These are phyloP conservation scores for Neckera pumila DNA, from an alignment of 225 moss, liverwort and hornwort genomes.

Conservation along the genomic window DNA sequence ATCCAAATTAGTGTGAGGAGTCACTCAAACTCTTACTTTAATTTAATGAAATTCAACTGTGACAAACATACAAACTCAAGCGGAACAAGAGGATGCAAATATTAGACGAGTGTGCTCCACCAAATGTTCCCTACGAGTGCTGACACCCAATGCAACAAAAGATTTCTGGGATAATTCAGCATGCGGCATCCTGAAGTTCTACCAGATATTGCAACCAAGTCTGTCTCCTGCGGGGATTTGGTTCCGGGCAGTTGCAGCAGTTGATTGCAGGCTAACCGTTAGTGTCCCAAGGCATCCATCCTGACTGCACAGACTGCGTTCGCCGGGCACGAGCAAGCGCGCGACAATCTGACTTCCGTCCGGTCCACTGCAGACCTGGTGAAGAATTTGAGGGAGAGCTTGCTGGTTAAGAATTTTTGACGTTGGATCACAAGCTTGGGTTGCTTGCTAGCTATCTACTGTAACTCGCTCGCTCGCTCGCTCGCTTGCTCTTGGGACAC, in stretches of 20 bases:
- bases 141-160: background rate
- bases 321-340: background rate
- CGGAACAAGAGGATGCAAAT: background rate
- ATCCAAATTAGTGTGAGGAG: background rate
- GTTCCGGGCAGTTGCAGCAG: background rate
- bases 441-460: background rate
- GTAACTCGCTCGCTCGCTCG: background rate
- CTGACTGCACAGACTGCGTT: background rate
- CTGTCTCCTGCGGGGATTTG: background rate
- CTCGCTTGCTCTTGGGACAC: background rate
- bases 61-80: background rate
- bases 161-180: background rate
- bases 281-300: background rate
- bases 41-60: background rate
- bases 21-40: background rate
- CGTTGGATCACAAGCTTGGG: background rate
- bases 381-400: background rate
- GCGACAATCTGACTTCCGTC: background rate
- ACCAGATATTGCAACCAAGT: background rate
- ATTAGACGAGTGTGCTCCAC: background rate
- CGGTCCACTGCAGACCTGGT: background rate
- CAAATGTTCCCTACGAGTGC: background rate
- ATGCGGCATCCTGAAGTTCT: background rate
- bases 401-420: background rate
- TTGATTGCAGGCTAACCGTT: background rate